Conservation (phyloP, 129 eudicot species). For the Daucus carota region DH1_v3.0 NC_030384.2:32233501-32234000, state of each 20-base stretch:
- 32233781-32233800: constrained; percentile 32
- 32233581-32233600: constrained; percentile 18
- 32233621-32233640: constrained; percentile 78
- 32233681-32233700: constrained; percentile 36
- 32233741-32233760: constrained; percentile 8
- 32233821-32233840: constrained; percentile 26
- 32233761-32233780: constrained; percentile 32
- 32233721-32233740: constrained; percentile 47
- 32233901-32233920: not conserved
- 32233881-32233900: not conserved
- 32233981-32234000: not conserved
- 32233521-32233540: constrained; percentile 23
- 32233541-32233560: constrained; percentile 34
- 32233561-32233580: constrained; percentile 27
- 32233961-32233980: not conserved
- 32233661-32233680: constrained; percentile 20
- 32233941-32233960: not conserved
- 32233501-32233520: constrained; percentile 30
- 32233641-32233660: constrained; percentile 24
- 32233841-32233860: constrained; percentile 26
- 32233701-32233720: constrained; percentile 42
- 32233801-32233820: constrained; percentile 22
- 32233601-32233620: constrained; percentile 36
- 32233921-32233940: not conserved
- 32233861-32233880: not conserved